Base-by-base conservation (phyloP, 2,329 filamentous ascomycete genomes). In the Colletotrichum aenigma region DNA sequence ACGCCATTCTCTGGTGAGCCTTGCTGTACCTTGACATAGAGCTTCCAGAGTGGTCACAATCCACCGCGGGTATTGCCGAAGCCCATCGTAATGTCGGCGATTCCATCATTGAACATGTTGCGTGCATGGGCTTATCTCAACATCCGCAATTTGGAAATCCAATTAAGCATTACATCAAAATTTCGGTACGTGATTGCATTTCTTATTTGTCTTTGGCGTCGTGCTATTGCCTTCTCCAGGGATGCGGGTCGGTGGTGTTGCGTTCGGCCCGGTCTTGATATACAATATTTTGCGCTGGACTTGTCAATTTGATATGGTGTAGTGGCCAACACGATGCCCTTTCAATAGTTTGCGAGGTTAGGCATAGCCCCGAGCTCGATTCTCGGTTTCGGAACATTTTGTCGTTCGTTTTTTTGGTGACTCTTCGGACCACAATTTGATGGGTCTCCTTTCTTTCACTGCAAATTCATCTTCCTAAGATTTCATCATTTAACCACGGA, bases 321-420 rank as follows among this genome's bases (percentile, higher is more conserved):
- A 72, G 68, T 72, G 73, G 69, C 73, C 69, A 72, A 75, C 62
- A 72, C 72, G 69, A 75, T 75, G 69, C 69, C 69, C 69, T 72
- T 69, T 75, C 69, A 75, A 0, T 0, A 4, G 1, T 0, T 2
- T 58, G 62, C 21, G n/a, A 56, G 69, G 69, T 38, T 36, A 75
- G 73, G 73, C 73, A 72, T 75, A 75, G 73, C 73, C 73, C 69
- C 73, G 69, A 75, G 73, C 72, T 75, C 69, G 73, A 75, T 75
- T 72, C 73, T 75, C 73, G 69, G 73, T 75, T 72, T 75, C 73
- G 69, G 69, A 75, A 75, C 1, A n/a, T 24, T 64, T 15, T 55
- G 7, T 4, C n/a, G 4, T 30, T 62, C 7, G 18, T 48, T 6
- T 43, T 48, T 26, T 70, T 26, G n/a, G 12, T 15, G 6, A 13